phyloP scores from a whole-genome alignment of 1,284 basidiomycete species.

The Inonotus hispidus region DNA sequence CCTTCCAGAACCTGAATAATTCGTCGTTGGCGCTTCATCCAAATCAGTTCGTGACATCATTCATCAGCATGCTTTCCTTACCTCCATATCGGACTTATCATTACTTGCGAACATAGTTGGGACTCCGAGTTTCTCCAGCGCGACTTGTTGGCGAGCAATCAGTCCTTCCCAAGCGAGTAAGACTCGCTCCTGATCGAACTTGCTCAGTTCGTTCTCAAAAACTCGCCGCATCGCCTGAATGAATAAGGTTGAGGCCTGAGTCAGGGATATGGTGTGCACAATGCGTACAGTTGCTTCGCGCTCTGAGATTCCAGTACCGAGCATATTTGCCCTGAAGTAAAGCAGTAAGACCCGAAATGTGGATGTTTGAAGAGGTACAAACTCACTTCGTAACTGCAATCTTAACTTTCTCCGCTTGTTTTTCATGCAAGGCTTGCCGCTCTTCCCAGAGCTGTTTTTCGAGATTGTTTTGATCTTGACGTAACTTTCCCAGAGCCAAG shows the following conservation, averaged over 20 bases:
- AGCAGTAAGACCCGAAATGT: constrained; percentile 5
- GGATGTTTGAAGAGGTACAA: not conserved
- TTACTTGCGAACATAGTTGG: constrained; percentile 64
- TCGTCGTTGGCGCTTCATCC: constrained; percentile 38
- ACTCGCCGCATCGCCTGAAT: constrained; percentile 53
- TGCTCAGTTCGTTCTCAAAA: constrained; percentile 56
- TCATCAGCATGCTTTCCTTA: constrained; percentile 27
- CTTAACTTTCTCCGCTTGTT: constrained; percentile 65
- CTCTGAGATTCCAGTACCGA: constrained; percentile 56
- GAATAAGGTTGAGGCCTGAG: constrained; percentile 8
- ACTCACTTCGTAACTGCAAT: constrained; percentile 58
- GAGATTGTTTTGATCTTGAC: constrained; percentile 58
- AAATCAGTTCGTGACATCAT: not conserved
- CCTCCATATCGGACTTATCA: constrained; percentile 48
- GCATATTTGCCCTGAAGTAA: constrained; percentile 51
- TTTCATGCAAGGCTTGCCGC: constrained; percentile 49
- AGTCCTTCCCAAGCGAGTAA: constrained; percentile 70
- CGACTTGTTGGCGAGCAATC: constrained; percentile 59
- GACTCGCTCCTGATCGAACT: constrained; percentile 60
- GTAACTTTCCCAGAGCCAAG: constrained; percentile 35
- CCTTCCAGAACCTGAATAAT: constrained; percentile 48
- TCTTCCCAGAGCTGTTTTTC: constrained; percentile 64
- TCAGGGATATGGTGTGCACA: constrained; percentile 23
- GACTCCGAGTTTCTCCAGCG: constrained; percentile 52
- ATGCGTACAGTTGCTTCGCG: constrained; percentile 57